Conservation (phyloP, 805 yeast species). For the Cyberlindnera japonica region DNA sequence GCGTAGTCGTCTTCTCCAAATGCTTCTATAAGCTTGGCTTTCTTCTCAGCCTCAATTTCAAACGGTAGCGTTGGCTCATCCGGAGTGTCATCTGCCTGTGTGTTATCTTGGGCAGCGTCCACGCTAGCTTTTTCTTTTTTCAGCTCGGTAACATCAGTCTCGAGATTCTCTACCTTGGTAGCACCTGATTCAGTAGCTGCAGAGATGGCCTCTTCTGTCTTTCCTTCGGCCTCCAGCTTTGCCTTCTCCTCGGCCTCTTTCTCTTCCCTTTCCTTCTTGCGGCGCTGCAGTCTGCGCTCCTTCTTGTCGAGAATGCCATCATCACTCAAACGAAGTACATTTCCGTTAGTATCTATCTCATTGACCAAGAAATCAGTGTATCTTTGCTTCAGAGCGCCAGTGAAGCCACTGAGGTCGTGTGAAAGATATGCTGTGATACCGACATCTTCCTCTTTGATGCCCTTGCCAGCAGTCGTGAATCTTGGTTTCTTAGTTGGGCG, state of each 20-base stretch:
- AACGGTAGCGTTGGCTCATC: conserved; percentile 26
- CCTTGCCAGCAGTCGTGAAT: conserved; percentile 24
- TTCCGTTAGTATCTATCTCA: conserved; percentile 68
- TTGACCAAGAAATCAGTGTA: conserved; percentile 93
- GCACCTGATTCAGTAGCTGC: no score
- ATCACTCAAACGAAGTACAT: conserved; percentile 72
- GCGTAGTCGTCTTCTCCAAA: conserved; percentile 61
- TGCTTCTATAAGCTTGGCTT: conserved; percentile 43
- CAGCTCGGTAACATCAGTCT: no score
- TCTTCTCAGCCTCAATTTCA: conserved; percentile 43
- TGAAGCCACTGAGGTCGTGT: conserved; percentile 55
- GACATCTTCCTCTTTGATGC: conserved; percentile 72
- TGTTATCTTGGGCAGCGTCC: conserved; percentile 1
- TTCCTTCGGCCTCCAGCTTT: neutral
- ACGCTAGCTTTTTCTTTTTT: neutral
- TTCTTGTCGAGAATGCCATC: conserved; percentile 59
- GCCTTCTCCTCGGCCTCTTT: conserved; percentile 4
- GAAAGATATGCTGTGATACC: conserved; percentile 78
- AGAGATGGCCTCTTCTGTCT: neutral
- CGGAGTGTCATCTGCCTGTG: conserved; percentile 1
- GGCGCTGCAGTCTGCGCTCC: conserved; percentile 36
- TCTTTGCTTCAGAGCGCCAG: conserved; percentile 79
- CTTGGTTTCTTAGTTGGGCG: conserved; percentile 23
- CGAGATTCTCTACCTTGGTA: no score
- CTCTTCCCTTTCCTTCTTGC: conserved; percentile 33